Percentiles rank a stretch among this genome's conserved stretches.
phyloP scores from a whole-genome alignment of 2,329 filamentous ascomycete species.

The Alternaria tenuissima region DNA sequence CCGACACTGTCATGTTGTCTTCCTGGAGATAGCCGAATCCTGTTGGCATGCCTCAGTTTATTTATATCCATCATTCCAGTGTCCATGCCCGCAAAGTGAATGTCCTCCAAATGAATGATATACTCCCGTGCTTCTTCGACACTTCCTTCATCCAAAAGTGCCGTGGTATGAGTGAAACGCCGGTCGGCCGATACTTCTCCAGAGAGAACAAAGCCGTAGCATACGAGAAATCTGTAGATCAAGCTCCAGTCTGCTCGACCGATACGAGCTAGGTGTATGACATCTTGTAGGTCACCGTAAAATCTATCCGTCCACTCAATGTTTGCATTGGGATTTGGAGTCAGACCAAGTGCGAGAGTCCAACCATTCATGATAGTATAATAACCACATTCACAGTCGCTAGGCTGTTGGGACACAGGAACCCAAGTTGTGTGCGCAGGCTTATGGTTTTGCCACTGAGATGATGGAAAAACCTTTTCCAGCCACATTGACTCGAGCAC shows the following conservation, averaged over 20 bases:
- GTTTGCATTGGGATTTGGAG: background rate
- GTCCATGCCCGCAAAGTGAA: background rate
- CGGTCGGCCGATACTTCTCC: slow-evolving; percentile 2
- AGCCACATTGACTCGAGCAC: background rate
- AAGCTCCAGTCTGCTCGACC: slow-evolving; percentile 21
- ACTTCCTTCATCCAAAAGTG: background rate
- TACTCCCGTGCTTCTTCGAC: background rate
- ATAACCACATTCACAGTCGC: slow-evolving; percentile 22
- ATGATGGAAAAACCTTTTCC: background rate
- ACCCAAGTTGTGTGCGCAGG: slow-evolving; percentile 9
- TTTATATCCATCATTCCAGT: background rate
- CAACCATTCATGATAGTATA: slow-evolving; percentile 31
- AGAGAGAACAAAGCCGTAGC: slow-evolving; percentile 10
- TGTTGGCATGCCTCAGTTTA: background rate
- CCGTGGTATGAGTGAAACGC: background rate
- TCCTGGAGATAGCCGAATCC: background rate
- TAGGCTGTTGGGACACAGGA: slow-evolving; percentile 8
- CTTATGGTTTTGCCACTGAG: background rate
- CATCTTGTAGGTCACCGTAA: slow-evolving; percentile 6
- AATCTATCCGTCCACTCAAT: slow-evolving; percentile 15
- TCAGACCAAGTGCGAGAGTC: slow-evolving; percentile 31
- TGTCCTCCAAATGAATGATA: background rate
- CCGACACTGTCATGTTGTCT: background rate
- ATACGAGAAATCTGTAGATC: slow-evolving; percentile 24
- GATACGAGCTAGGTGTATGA: slow-evolving; percentile 19